Base-by-base conservation (phyloP, 176 grass and related monocot genomes). In the Elymus sibiricus region DNA sequence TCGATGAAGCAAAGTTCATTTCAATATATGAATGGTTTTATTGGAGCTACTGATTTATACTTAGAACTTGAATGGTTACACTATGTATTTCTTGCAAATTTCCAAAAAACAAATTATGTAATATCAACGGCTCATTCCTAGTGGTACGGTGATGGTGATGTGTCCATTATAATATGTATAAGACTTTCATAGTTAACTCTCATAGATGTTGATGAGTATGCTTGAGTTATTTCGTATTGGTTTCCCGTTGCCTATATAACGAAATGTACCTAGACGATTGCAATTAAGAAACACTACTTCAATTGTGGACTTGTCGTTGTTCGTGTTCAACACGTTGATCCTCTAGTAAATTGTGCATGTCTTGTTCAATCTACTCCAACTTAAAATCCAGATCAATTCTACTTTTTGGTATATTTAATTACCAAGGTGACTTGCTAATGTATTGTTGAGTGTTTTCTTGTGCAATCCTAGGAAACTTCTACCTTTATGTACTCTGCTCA, bases 301-400 rank as follows among this genome's bases (percentile, higher is more conserved):
- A 77, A 64, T 71, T 78, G 28, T 70, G 56, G 76, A 63, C 22
- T 84, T 79, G 63, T 78, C 38, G 10, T 26, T 82, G 16, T 79
- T 53, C 74, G 16, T 84, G 87, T 40, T 51, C 62, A 89, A 66
- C 13, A 74, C 56, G 19, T 1, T 89, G 68, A 85, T 56, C 43
- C 9, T 53, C 22, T 73, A 79, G 16, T 84, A 89, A 89, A 80
- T 74, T 74, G 39, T 7, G 8, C 32, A 49, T 24, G 82, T 74
- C 76, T 65, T 74, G 7, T 40, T 84, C 74, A 40, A 77, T 25
- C 47, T 70, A 38, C n/a, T 70, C 62, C 65, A 68, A 7, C 5
- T 58, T 58, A 44, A 7, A 53, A 16, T 25, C 32, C 6, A 32
- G 61, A 82, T 31, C 56, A 40, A 78, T 70, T 70, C 63, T 70